Percentiles rank a stretch among this genome's conserved stretches.
phyloP scores from a whole-genome alignment of 2,329 filamentous ascomycete species.

The Trichophyton mentagrophytes region DNA sequence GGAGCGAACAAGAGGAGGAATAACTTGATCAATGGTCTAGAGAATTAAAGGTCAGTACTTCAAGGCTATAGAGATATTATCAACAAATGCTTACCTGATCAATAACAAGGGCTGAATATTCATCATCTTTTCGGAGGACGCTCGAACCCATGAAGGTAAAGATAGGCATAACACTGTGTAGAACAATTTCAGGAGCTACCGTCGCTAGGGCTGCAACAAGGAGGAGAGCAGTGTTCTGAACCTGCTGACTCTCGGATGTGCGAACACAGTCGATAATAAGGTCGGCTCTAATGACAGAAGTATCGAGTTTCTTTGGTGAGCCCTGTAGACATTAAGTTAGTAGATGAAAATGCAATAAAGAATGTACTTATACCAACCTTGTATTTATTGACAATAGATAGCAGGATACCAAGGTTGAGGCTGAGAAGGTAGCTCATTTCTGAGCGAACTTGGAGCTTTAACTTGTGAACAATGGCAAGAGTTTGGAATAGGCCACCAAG shows the following conservation, averaged over 20 bases:
- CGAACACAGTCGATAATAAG: constrained; percentile 88
- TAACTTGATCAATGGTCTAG: constrained; percentile 83
- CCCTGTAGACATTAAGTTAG: constrained; percentile 6
- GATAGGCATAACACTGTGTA: constrained; percentile 97
- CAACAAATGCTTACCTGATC: constrained; percentile 42
- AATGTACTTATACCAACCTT: constrained; percentile 31
- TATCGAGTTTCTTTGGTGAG: constrained; percentile 49
- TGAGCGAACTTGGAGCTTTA: constrained; percentile 66
- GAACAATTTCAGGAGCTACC: constrained; percentile 75
- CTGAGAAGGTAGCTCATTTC: constrained; percentile 85
- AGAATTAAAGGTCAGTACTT: background rate
- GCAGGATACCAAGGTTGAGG: constrained; percentile 65
- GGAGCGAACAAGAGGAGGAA: constrained; percentile 79
- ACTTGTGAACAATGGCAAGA: constrained; percentile 75
- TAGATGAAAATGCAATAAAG: background rate
- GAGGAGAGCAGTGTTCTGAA: constrained; percentile 82
- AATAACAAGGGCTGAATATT: constrained; percentile 93
- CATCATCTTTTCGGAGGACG: constrained; percentile 81
- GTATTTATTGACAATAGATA: constrained; percentile 70
- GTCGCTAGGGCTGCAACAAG: constrained; percentile 77
- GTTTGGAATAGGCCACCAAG: constrained; percentile 69
- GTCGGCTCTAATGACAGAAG: constrained; percentile 71
- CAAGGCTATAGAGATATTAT: background rate
- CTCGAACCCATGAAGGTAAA: constrained; percentile 97
- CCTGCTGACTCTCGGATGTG: constrained; percentile 78